Conservation (phyloP, 2,329 filamentous ascomycete species). For the Ascochyta pisi region DNA sequence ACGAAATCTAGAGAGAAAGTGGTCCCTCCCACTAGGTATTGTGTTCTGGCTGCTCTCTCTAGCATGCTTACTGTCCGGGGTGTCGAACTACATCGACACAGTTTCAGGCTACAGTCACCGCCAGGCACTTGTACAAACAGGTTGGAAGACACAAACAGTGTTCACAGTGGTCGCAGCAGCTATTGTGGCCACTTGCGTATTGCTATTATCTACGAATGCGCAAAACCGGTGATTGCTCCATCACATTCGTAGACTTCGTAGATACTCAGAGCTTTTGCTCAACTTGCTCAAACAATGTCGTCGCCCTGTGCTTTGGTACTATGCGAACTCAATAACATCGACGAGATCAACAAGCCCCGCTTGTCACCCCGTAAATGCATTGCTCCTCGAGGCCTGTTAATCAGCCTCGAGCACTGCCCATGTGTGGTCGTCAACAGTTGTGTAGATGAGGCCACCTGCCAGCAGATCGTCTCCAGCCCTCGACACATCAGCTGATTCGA, state of each 20-base stretch:
- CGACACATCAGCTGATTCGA: conserved; percentile 74
- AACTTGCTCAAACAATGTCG: not conserved
- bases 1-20: conserved; percentile 67
- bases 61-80: conserved; percentile 75
- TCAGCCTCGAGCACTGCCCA: conserved; percentile 79
- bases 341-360: not conserved
- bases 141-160: conserved; percentile 89
- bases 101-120: conserved; percentile 82
- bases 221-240: conserved; percentile 24
- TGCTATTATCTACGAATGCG: conserved; percentile 52
- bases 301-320: not conserved
- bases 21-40: conserved; percentile 83
- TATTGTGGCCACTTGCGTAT: conserved; percentile 51
- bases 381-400: conserved; percentile 17
- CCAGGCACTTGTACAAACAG: conserved; percentile 86
- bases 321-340: not conserved
- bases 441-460: conserved; percentile 77
- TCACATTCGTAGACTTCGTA: conserved; percentile 11
- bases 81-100: conserved; percentile 85
- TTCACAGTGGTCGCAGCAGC: conserved; percentile 51
- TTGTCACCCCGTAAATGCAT: not conserved
- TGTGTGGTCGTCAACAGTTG: conserved; percentile 90
- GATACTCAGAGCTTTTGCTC: conserved; percentile 4
- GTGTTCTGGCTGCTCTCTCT: conserved; percentile 87
- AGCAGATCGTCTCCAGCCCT: conserved; percentile 83